A percentile compares a stretch with the other conserved stretches of the same genome.
Evolutionary conservation across 257 asterid genomes (phyloP).

Genomic region (Gardenia jasminoides): DNA sequence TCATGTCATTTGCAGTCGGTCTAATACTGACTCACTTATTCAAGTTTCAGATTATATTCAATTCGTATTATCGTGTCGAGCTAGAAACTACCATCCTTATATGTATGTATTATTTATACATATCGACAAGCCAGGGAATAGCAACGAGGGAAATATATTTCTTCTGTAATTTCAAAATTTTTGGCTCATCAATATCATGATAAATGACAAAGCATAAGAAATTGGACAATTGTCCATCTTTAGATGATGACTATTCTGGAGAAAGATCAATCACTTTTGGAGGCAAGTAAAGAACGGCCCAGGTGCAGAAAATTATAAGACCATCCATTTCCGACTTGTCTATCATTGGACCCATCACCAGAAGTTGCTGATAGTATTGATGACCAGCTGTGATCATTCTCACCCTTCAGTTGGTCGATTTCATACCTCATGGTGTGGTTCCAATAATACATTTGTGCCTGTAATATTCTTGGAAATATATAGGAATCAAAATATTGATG

Average conservation of each 20-base stretch:
- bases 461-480: too few species aligned
- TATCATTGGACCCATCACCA: neutral
- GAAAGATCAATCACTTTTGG: neutral
- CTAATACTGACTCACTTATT: too few species aligned
- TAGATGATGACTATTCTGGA: neutral
- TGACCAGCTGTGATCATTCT: neutral
- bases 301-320: neutral
- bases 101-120: too few species aligned
- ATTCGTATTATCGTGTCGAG: too few species aligned
- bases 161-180: too few species aligned
- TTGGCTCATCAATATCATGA: neutral
- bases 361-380: constrained; percentile 4
- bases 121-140: too few species aligned
- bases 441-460: too few species aligned
- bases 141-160: too few species aligned
- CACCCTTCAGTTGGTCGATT: neutral
- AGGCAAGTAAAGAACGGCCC: neutral
- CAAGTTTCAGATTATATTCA: too few species aligned
- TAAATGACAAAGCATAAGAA: neutral
- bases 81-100: too few species aligned
- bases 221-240: neutral
- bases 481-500: too few species aligned
- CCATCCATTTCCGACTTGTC: neutral
- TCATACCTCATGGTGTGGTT: neutral
- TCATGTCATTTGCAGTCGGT: too few species aligned